These are phyloP conservation scores for Chenopodium album DNA, from an alignment of 148 eudicot genomes.

Conservation along the genomic window DNA sequence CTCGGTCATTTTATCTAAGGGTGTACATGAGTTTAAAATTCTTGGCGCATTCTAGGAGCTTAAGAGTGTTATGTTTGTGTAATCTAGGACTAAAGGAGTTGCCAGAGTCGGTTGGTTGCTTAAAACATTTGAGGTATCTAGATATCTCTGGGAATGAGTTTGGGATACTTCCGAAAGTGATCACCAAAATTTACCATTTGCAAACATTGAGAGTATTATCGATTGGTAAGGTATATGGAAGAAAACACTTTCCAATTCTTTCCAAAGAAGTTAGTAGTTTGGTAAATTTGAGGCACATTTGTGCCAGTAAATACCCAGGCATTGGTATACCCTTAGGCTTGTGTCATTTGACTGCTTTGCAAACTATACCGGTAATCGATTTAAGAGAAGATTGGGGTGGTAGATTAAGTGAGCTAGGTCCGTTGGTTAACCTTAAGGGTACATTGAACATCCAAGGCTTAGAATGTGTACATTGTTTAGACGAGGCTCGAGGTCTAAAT, in stretches of 20 bases:
- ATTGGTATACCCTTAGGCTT: neutral
- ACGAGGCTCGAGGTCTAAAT: neutral
- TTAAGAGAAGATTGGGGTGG: neutral
- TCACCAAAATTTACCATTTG: slow-evolving; percentile 17
- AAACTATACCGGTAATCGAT: neutral
- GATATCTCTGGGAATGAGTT: neutral
- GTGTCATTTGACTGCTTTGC: neutral
- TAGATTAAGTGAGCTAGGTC: neutral
- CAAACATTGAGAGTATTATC: slow-evolving; percentile 13
- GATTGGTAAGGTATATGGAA: neutral
- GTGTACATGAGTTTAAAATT: neutral
- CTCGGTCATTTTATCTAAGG: neutral
- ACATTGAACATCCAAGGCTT: neutral
- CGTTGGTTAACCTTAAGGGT: neutral
- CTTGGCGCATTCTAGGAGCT: neutral
- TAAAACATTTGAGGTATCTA: slow-evolving; percentile 20
- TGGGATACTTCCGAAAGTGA: neutral
- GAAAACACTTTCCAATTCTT: neutral
- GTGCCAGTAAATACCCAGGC: neutral
- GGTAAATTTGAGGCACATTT: neutral
- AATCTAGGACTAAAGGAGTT: neutral
- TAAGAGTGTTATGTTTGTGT: slow-evolving; percentile 5
- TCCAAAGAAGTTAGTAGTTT: neutral
- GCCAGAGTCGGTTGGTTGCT: slow-evolving; percentile 2
- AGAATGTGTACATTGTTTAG: neutral